Base-by-base conservation (phyloP, 2,329 filamentous ascomycete species). In the Daldinia sp. region DNA sequence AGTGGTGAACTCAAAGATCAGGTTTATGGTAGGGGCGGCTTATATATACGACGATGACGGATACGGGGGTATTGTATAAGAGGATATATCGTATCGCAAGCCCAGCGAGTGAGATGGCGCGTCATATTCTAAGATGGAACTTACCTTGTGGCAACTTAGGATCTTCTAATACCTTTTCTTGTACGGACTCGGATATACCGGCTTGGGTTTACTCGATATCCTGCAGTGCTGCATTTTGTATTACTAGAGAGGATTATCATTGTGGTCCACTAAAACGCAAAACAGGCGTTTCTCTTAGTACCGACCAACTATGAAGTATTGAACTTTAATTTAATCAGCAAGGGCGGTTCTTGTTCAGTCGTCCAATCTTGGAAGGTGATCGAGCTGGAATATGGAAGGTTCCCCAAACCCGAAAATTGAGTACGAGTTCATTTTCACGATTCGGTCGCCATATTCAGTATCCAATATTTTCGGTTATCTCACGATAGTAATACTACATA, bases 1-100 rank as follows among this genome's bases (percentile, higher is more conserved):
- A 78, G 80, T 1, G 82, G 80, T 7, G 78, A 80, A 30, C 74
- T 83, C 74, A 82, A 82, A 70, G 88, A 91, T 70, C 81, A 80
- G 51, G 79, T 79, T 1, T 81, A 83, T 63, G 85, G 85, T 1
- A 82, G 78, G 23, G 86, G 86, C 0, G 86, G 86, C 0, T 74
- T 85, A 28, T 88, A 83, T 80, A 81, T 87, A 67, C 70, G 76
- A 28, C 76, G 81, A 56, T 81, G 69, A 78, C 51, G 6, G 33
- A 64, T 44, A 13, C 3, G 2, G 2, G 13, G 20, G 23, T 48
- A 28, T 28, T 5, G 28, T 28, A 10, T 23, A 23, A 13, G 23
- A 2, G 15, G 44, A 23, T 23, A 23, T 23, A 7, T 35, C 33
- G 33, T 9, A 12, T 18, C 26, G n/a, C 26, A 18, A 28, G 15